These are phyloP conservation scores for Pseudocercospora fuligena DNA, from an alignment of 2,329 filamentous ascomycete species.

Conservation along the genomic window DNA sequence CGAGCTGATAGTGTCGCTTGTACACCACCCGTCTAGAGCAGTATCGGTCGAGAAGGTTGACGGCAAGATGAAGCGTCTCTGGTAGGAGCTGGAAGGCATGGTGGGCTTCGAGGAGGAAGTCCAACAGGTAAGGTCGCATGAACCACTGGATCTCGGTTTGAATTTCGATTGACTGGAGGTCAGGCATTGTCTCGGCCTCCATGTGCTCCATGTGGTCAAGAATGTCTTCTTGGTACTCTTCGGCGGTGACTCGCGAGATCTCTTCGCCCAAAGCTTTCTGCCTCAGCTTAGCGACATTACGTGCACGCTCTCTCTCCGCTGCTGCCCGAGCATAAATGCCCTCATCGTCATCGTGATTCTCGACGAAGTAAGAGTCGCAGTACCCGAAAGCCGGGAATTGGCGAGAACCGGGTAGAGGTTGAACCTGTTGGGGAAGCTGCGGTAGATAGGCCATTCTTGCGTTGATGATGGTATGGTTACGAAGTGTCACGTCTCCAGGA, in stretches of 20 bases:
- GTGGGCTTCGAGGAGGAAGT: conserved; percentile 97
- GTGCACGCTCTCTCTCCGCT: conserved; percentile 74
- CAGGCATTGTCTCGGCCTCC: conserved; percentile 92
- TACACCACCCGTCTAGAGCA: conserved; percentile 97
- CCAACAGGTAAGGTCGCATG: conserved; percentile 96
- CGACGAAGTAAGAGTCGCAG: conserved; percentile 72
- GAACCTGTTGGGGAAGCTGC: conserved; percentile 28
- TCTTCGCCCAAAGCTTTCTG: conserved; percentile 90
- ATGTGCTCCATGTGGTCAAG: conserved; percentile 93
- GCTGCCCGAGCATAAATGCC: conserved; percentile 61
- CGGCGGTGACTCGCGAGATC: conserved; percentile 79
- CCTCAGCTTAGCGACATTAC: conserved; percentile 77
- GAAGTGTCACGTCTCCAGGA: conserved; percentile 55
- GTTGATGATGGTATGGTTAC: conserved; percentile 39
- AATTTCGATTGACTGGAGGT: conserved; percentile 97
- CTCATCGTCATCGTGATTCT: conserved; percentile 62
- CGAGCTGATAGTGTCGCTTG: conserved; percentile 98
- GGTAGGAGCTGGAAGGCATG: conserved; percentile 91
- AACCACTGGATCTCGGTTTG: conserved; percentile 99
- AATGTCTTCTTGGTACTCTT: conserved; percentile 94
- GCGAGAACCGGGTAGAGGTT: conserved; percentile 40
- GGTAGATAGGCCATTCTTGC: conserved; percentile 61
- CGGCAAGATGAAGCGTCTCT: conserved; percentile 91
- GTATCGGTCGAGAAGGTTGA: conserved; percentile 96
- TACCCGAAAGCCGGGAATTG: conserved; percentile 62